Conservation (phyloP, 768 basidiomycete species). For the Rubroboletus pulcherrimus region DNA sequence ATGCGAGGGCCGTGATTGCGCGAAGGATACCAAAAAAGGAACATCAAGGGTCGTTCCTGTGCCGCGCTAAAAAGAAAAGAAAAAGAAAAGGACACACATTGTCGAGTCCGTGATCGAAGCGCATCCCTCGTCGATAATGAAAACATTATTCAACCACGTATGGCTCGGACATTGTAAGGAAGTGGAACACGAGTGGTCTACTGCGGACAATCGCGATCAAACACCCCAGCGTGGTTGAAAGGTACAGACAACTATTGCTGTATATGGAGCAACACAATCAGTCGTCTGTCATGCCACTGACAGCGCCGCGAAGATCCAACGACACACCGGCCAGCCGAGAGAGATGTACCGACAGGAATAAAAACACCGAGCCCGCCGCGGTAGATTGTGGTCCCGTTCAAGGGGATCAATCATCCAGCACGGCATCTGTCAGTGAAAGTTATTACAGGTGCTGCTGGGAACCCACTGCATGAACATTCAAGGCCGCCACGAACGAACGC, state of each 20-base stretch:
- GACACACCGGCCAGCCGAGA: conserved; percentile 1
- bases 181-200: background rate
- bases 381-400: conserved; percentile 1
- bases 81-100: background rate
- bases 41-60: conserved; percentile 9
- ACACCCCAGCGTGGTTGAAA: background rate
- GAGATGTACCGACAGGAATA: conserved; percentile 7
- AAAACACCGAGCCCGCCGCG: conserved; percentile 6
- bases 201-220: conserved; percentile 6
- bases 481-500: conserved; percentile 1
- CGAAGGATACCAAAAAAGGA: conserved; percentile 3
- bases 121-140: conserved; percentile 6
- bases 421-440: conserved; percentile 9
- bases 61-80: background rate
- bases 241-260: conserved; percentile 1
- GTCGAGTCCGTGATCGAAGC: conserved; percentile 5
- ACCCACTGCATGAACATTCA: background rate
- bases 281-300: conserved; percentile 5
- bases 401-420: conserved; percentile 8
- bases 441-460: background rate
- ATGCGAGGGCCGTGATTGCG: conserved; percentile 9
- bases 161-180: background rate
- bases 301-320: conserved; percentile 5
- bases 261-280: conserved; percentile 2
- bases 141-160: conserved; percentile 4